phyloP scores from a whole-genome alignment of 139 green algal genomes.

The Chlorella sp. region DNA sequence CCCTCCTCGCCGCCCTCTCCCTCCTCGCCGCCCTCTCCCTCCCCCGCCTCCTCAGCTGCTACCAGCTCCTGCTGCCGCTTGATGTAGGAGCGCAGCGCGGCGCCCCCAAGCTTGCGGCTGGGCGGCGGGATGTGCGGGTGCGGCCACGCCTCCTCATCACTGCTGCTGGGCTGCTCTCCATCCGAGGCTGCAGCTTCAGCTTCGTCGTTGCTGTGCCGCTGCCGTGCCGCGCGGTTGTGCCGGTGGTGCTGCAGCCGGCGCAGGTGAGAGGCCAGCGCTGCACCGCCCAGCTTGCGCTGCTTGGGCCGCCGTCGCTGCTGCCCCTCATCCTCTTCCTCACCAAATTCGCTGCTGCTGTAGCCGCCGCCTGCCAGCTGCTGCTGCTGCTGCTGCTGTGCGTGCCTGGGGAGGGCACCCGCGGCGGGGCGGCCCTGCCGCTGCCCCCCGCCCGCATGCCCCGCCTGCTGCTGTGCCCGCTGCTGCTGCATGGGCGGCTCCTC shows the following conservation, averaged over 20 bases:
- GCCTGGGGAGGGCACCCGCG: not conserved
- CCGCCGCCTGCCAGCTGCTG: not conserved
- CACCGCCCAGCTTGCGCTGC: constrained; percentile 27
- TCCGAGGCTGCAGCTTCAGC: not conserved
- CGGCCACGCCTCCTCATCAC: constrained; percentile 4
- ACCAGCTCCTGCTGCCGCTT: constrained; percentile 22
- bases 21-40: not conserved
- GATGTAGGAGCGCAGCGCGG: constrained; percentile 14
- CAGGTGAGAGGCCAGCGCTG: constrained; percentile 4
- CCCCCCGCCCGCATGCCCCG: not conserved
- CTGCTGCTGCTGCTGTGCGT: not conserved
- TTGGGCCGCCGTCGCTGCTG: not conserved
- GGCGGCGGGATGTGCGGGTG: constrained; percentile 20
- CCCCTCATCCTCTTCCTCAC: not conserved
- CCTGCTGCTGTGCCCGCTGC: not conserved
- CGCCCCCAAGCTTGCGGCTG: constrained; percentile 15
- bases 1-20: not conserved
- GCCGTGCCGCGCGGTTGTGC: not conserved
- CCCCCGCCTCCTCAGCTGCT: not conserved
- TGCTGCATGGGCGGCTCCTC: not conserved
- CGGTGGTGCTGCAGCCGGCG: not conserved
- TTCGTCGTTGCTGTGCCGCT: not conserved
- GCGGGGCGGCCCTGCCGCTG: not conserved
- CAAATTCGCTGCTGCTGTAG: not conserved
- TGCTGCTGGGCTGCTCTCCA: constrained; percentile 4